A percentile compares a stretch with the other conserved stretches of the same genome.
phyloP scores from a whole-genome alignment of 371 early-diverging fungal species.

The Chytridiales sp. region DNA sequence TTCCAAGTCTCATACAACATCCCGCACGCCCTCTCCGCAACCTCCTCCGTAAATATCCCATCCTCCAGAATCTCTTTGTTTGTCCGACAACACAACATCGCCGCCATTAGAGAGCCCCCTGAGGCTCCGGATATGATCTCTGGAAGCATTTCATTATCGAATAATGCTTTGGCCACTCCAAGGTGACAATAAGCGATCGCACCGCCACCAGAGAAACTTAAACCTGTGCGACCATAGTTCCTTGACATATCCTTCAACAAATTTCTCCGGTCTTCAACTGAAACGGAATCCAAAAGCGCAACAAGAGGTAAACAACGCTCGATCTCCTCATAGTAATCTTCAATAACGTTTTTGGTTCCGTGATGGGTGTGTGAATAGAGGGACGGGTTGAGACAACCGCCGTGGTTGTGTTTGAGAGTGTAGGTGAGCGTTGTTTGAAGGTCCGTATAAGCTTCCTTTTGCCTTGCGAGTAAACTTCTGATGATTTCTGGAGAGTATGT shows the following conservation, averaged over 20 bases:
- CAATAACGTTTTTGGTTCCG: conserved; percentile 49
- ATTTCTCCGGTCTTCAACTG: conserved; percentile 34
- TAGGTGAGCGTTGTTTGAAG: no score
- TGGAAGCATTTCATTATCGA: conserved; percentile 47
- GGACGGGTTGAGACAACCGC: conserved; percentile 72
- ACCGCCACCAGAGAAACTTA: conserved; percentile 56
- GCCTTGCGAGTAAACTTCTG: no score
- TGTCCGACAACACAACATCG: conserved; percentile 43
- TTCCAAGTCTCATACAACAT: conserved; percentile 24
- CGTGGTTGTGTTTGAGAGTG: conserved; percentile 76
- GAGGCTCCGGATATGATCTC: conserved; percentile 48
- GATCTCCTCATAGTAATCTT: conserved; percentile 40
- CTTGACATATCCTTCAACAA: conserved; percentile 36
- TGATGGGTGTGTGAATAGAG: conserved; percentile 46
- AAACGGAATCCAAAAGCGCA: conserved; percentile 23
- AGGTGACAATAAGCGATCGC: conserved; percentile 44
- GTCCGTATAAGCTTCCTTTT: no score
- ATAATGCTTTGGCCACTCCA: conserved; percentile 50
- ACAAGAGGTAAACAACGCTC: conserved; percentile 36
- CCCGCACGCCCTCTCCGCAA: no score
- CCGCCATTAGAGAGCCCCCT: conserved; percentile 46
- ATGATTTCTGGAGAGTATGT: no score
- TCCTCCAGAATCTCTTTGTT: conserved; percentile 46
- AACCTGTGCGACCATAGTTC: conserved; percentile 53
- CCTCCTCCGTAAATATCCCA: conserved; percentile 21